Conservation (phyloP, 192 early-diverging fungal species). For the Coemansia sp. region DNA sequence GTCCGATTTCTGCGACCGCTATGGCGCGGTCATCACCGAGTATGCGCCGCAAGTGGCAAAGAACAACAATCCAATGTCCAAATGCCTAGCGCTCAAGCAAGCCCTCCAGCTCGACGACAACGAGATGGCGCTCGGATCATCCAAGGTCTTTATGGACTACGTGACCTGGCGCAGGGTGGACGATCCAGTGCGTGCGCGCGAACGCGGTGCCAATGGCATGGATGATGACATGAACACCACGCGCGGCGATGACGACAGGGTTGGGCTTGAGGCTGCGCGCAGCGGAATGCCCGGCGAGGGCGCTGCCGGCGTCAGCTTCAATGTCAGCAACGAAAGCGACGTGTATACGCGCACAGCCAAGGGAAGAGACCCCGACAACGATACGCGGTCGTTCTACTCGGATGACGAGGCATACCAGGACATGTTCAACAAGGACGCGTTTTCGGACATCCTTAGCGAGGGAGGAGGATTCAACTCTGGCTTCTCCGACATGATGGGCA, state of each 20-base stretch:
- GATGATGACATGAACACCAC: slow-evolving; percentile 24
- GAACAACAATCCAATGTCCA: slow-evolving; percentile 15
- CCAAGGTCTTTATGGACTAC: slow-evolving; percentile 63
- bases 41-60: slow-evolving; percentile 9
- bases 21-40: slow-evolving; percentile 53
- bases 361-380: slow-evolving; percentile 34
- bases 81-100: slow-evolving; percentile 28
- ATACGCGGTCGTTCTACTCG: slow-evolving; percentile 53
- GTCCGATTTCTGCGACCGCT: slow-evolving; percentile 80
- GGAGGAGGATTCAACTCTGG: slow-evolving; percentile 38
- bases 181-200: slow-evolving; percentile 61
- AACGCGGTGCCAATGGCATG: slow-evolving; percentile 49
- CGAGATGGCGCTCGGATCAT: slow-evolving; percentile 46
- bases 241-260: slow-evolving; percentile 33
- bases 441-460: slow-evolving; percentile 49
- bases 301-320: slow-evolving; percentile 27
- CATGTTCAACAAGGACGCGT: slow-evolving; percentile 49
- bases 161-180: slow-evolving; percentile 67
- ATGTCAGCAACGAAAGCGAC: slow-evolving; percentile 24
- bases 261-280: slow-evolving; percentile 19
- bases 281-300: slow-evolving; percentile 8
- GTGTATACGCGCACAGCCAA: slow-evolving; percentile 29
- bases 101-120: slow-evolving; percentile 24
- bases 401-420: slow-evolving; percentile 53
- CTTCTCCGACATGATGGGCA: slow-evolving; percentile 46